Evolutionary conservation across 257 asterid genomes (phyloP).

Genomic region (Solanum gandarillasii): DNA sequence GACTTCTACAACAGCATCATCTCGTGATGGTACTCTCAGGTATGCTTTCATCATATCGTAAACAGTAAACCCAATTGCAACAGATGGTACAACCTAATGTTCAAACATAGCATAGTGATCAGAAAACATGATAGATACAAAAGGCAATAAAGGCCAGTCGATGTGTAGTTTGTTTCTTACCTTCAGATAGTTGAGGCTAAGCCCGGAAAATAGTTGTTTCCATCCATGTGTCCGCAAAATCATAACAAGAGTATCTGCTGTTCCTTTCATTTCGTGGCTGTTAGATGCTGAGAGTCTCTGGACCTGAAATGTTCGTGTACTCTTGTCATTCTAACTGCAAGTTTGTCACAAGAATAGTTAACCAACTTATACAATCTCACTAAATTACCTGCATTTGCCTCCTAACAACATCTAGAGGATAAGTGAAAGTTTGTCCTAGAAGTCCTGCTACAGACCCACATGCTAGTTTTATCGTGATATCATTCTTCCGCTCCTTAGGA

Average conservation of each 20-base stretch:
- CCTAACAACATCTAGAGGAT: conserved; percentile 90
- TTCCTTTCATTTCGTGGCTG: conserved; percentile 40
- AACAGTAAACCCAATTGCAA: conserved; percentile 87
- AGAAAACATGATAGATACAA: not conserved
- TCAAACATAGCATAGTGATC: not conserved
- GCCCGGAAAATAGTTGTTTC: conserved; percentile 89
- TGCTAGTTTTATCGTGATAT: conserved; percentile 63
- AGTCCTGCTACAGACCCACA: conserved; percentile 95
- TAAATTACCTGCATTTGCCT: conserved; percentile 88
- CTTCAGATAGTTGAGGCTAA: conserved; percentile 91
- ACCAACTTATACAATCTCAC: not conserved
- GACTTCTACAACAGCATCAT: conserved; percentile 35
- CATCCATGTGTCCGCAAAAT: conserved; percentile 63
- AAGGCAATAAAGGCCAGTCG: not conserved
- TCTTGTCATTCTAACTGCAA: not conserved
- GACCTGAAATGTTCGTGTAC: conserved; percentile 35
- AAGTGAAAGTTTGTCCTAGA: conserved; percentile 90
- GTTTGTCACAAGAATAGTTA: not conserved
- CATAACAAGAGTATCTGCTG: conserved; percentile 44
- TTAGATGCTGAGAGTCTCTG: conserved; percentile 45
- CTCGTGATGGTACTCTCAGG: conserved; percentile 76
- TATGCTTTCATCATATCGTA: conserved; percentile 73
- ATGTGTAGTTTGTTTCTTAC: conserved; percentile 12
- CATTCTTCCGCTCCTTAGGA: conserved; percentile 58
- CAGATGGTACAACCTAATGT: conserved; percentile 87